These are phyloP conservation scores for Boletus sp. DNA, from an alignment of 768 basidiomycete genomes.

Conservation along the genomic window DNA sequence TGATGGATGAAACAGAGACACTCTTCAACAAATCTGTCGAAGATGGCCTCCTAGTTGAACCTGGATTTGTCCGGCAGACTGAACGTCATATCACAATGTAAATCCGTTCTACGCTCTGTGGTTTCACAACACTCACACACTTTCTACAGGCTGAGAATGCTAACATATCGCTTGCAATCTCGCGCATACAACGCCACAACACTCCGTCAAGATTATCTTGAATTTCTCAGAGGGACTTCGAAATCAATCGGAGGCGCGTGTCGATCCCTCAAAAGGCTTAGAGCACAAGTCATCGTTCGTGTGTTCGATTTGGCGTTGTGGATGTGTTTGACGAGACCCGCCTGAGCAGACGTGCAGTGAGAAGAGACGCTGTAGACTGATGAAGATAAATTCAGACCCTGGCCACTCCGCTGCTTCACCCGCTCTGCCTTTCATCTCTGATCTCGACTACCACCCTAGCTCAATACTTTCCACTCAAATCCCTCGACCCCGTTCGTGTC, in stretches of 20 bases:
- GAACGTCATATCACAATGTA: background rate
- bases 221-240: slow-evolving; percentile 1
- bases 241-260: background rate
- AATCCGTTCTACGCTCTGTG: background rate
- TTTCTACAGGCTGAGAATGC: background rate
- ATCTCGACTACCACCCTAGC: background rate
- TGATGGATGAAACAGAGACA: slow-evolving; percentile 1
- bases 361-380: background rate
- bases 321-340: background rate
- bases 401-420: background rate
- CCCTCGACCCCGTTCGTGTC: background rate
- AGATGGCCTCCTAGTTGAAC: slow-evolving; percentile 6
- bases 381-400: background rate
- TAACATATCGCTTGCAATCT: background rate
- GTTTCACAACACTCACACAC: background rate
- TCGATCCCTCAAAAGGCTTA: background rate
- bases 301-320: background rate
- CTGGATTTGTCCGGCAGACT: background rate
- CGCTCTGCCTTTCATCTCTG: background rate
- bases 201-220: background rate
- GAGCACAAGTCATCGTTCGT: slow-evolving; percentile 1
- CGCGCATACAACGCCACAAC: background rate
- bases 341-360: background rate
- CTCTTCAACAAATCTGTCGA: slow-evolving; percentile 2
- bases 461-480: background rate